Evolutionary conservation across 352 stramenopile genomes (phyloP).

Genomic region (Phytopythium montanum): DNA sequence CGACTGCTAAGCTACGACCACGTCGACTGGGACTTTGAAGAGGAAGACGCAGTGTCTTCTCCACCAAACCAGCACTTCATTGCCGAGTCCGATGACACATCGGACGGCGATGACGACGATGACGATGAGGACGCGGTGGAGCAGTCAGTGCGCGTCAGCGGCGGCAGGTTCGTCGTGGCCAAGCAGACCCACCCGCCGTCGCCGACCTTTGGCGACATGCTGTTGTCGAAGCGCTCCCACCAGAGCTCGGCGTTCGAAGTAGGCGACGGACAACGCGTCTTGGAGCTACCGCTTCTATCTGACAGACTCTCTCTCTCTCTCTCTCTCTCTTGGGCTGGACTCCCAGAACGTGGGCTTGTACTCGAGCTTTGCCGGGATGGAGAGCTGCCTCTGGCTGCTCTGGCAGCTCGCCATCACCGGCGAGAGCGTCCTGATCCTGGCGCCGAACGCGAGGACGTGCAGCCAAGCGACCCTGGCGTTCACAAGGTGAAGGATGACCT

Average conservation of each 20-base stretch:
- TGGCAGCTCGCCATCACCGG: conserved; percentile 86
- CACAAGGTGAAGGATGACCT: conserved; percentile 37
- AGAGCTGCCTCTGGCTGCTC: conserved; percentile 70
- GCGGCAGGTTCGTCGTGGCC: conserved; percentile 43
- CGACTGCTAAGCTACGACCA: conserved; percentile 54
- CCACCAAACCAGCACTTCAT: conserved; percentile 47
- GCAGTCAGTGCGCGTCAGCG: conserved; percentile 28
- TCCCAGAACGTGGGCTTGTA: conserved; percentile 74
- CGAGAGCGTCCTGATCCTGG: conserved; percentile 76
- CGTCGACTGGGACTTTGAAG: conserved; percentile 32
- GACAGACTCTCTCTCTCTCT: no score
- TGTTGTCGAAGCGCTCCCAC: conserved; percentile 49
- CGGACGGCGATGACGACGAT: conserved; percentile 26
- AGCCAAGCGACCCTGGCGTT: conserved; percentile 80
- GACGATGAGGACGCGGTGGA: conserved; percentile 19
- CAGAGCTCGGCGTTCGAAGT: conserved; percentile 64
- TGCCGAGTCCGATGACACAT: conserved; percentile 30
- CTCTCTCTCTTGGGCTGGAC: background rate
- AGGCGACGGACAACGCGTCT: background rate
- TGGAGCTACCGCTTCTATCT: background rate
- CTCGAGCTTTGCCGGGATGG: conserved; percentile 77
- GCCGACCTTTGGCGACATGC: conserved; percentile 66
- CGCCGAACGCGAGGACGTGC: conserved; percentile 73
- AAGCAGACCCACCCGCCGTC: conserved; percentile 33
- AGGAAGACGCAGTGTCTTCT: conserved; percentile 25